Evolutionary conservation across 176 grass and related monocot genomes (phyloP), one percentile per base, ranked within the genome.

Genomic region (Echinochloa phyllopogon): DNA sequence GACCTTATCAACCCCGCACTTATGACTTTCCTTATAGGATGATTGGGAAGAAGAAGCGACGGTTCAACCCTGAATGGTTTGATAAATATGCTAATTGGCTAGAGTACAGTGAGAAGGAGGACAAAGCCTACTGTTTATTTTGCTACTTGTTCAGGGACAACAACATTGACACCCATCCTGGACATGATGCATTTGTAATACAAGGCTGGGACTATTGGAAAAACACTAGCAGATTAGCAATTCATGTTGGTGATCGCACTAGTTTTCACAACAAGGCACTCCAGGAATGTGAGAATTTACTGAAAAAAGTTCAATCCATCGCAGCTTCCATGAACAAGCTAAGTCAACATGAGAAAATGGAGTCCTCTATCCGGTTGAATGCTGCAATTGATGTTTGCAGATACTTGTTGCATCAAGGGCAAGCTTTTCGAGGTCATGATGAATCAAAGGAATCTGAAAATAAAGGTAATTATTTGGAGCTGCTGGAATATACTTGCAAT

Each of bases 61-160:
- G 21, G 2, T 77, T 77, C 38, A 77, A 59, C 43, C 21, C 74
- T 4, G 37, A 23, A 59, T 76, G 74, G 74, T 75, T 56, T 75
- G 0, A 56, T n/a, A 4, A 75, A 39, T 56, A 75, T 56, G 50
- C 4, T 56, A 56, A 57, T 75, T 76, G 74, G 51, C 20, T 76
- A 4, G 52, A 76, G 52, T 76, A 42, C 3, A 76, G 10, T 8
- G 37, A n/a, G n/a, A n/a, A 59, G 11, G 25, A 53, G 20, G 60
- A 63, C 25, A 63, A 2, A 63, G 60, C 25, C 4, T 63, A 63
- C 36, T 63, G 60, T 12, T 6, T 63, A 12, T 36, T 10, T 15
- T 71, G 41, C 10, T 44, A 23, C 10, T 74, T 74, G 29, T 74
- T 55, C 8, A 74, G 72, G 49, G 49, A 74, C 72, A 74, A 21